Evolutionary conservation across 768 basidiomycete species (phyloP).

Genomic region (Boletales sp.): DNA sequence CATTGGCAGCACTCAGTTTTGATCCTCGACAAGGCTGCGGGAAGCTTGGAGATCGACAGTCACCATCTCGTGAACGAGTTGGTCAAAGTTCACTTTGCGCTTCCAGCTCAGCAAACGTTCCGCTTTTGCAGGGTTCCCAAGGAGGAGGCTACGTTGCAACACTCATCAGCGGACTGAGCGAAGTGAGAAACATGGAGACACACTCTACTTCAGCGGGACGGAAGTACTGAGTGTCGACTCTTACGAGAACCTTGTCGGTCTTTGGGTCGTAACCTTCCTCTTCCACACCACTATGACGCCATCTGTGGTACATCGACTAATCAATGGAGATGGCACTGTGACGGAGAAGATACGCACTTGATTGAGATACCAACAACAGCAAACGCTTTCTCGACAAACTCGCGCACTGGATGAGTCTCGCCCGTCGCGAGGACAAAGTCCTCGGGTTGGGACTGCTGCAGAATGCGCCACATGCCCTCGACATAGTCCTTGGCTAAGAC

Average conservation of each 20-base stretch:
- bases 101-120: conserved; percentile 89
- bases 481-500: conserved; percentile 78
- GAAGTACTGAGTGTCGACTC: conserved; percentile 88
- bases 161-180: background rate
- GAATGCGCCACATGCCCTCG: conserved; percentile 97
- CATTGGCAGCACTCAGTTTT: conserved; percentile 48
- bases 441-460: conserved; percentile 78
- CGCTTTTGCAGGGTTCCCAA: conserved; percentile 88
- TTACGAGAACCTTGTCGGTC: conserved; percentile 71
- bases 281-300: conserved; percentile 72
- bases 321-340: conserved; percentile 1
- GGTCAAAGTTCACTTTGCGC: conserved; percentile 77
- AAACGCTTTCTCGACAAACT: conserved; percentile 91
- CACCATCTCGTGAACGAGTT: conserved; percentile 92
- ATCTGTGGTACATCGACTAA: conserved; percentile 39
- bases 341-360: conserved; percentile 38
- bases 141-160: conserved; percentile 54
- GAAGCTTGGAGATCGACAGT: conserved; percentile 72
- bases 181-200: conserved; percentile 30
- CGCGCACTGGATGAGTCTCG: conserved; percentile 92
- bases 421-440: conserved; percentile 96
- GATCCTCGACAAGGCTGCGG: conserved; percentile 74
- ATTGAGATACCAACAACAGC: conserved; percentile 61
- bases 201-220: conserved; percentile 94
- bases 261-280: conserved; percentile 75